A percentile compares a stretch with the other conserved stretches of the same genome.
Evolutionary conservation across 2,329 filamentous ascomycete genomes (phyloP).

Genomic region (Neoarthrinium moseri): DNA sequence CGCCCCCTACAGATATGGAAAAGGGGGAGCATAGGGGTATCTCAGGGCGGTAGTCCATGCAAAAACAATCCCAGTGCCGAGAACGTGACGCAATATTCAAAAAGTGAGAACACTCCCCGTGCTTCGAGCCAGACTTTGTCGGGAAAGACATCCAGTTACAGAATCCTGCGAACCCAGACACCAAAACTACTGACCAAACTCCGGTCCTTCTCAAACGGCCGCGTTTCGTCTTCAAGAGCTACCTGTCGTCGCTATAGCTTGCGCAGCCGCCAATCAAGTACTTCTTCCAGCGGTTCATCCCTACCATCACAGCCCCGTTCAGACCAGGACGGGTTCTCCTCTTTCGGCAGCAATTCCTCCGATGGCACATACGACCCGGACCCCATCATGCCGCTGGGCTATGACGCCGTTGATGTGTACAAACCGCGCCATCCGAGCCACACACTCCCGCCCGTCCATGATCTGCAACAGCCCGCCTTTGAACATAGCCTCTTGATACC

Average conservation of each 20-base stretch:
- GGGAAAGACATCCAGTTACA: slow-evolving; percentile 18
- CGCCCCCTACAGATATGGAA: slow-evolving; percentile 1
- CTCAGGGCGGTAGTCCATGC: background rate
- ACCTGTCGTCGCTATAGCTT: slow-evolving; percentile 15
- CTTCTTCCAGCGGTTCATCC: slow-evolving; percentile 17
- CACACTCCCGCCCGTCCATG: slow-evolving; percentile 26
- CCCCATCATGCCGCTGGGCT: slow-evolving; percentile 11
- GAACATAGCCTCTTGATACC: slow-evolving; percentile 38
- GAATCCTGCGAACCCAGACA: slow-evolving; percentile 13
- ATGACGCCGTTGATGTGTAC: slow-evolving; percentile 12
- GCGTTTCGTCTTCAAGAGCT: slow-evolving; percentile 20
- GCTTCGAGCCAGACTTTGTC: slow-evolving; percentile 8
- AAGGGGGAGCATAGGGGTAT: background rate
- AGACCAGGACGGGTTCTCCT: slow-evolving; percentile 9
- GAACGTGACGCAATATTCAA: too few relatives aligned
- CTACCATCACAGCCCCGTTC: background rate
- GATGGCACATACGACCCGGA: slow-evolving; percentile 14
- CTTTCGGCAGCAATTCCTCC: slow-evolving; percentile 9
- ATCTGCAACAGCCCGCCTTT: slow-evolving; percentile 18
- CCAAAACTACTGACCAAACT: slow-evolving; percentile 18
- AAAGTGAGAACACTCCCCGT: too few relatives aligned
- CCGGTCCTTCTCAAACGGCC: slow-evolving; percentile 23
- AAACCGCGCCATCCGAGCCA: slow-evolving; percentile 9
- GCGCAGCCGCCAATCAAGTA: slow-evolving; percentile 11
- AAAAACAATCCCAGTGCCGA: background rate